A percentile compares a stretch with the other conserved stretches of the same genome.
These are phyloP conservation scores for Carex scoparia DNA, from an alignment of 176 grass and related monocot genomes.

Conservation along the genomic window DNA sequence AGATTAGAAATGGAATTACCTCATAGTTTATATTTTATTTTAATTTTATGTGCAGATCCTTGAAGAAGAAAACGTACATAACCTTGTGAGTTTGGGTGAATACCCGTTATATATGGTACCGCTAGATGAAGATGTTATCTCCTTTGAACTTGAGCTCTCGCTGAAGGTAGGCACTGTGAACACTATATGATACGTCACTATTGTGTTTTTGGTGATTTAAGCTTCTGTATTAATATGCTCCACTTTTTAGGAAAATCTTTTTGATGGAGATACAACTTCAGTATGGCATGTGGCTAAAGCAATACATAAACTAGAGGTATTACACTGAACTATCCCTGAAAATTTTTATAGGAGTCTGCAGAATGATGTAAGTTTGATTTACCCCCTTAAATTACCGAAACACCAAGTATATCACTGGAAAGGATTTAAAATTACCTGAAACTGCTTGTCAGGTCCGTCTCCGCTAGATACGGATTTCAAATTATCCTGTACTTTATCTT, in stretches of 20 bases:
- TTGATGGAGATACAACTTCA: slow-evolving; percentile 95
- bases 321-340: background rate
- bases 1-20: background rate
- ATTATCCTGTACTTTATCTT: background rate
- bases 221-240: background rate
- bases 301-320: slow-evolving; percentile 94
- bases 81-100: slow-evolving; percentile 68
- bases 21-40: slow-evolving; percentile 24
- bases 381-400: background rate
- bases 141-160: slow-evolving; percentile 81
- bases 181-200: background rate
- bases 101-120: slow-evolving; percentile 82
- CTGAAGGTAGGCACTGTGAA: slow-evolving; percentile 47
- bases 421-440: background rate
- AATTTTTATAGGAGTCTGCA: background rate
- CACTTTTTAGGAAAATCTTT: slow-evolving; percentile 63
- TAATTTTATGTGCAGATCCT: slow-evolving; percentile 47
- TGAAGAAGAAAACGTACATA: slow-evolving; percentile 91
- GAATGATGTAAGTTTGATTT: background rate
- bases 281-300: slow-evolving; percentile 96
- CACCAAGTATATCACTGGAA: background rate
- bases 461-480: background rate
- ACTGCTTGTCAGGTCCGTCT: background rate
- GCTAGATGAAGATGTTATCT: slow-evolving; percentile 89
- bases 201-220: background rate